These are phyloP conservation scores for Chlamydomonas incerta DNA, from an alignment of 139 green algal species.

Conservation along the genomic window DNA sequence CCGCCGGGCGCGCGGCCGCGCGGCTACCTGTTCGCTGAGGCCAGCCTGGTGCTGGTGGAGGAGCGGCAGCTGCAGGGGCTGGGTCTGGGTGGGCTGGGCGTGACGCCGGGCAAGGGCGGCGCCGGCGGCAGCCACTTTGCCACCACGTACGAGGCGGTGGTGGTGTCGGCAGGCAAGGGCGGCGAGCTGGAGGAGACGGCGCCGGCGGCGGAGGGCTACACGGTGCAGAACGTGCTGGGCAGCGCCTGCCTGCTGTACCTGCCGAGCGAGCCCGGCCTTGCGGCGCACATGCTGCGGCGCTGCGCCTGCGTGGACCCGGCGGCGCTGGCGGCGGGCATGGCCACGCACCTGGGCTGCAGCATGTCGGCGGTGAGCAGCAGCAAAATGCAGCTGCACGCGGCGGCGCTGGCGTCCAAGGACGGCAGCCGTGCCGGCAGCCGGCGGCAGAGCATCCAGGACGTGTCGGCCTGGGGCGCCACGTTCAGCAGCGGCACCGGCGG, in stretches of 20 bases:
- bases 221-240: constrained; percentile 76
- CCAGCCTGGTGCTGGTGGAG: constrained; percentile 82
- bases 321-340: constrained; percentile 18
- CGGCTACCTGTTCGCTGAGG: constrained; percentile 75
- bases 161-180: neutral
- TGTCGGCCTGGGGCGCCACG: neutral
- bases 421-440: neutral
- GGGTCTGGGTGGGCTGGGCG: neutral
- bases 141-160: constrained; percentile 18
- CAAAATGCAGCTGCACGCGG: constrained; percentile 13
- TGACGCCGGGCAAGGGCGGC: neutral
- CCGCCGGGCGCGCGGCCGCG: constrained; percentile 60
- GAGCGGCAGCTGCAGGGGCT: constrained; percentile 53
- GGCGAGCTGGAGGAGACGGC: neutral
- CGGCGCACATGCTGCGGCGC: constrained; percentile 64
- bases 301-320: constrained; percentile 73
- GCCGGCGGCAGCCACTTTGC: neutral
- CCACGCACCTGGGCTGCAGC: constrained; percentile 1
- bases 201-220: constrained; percentile 78
- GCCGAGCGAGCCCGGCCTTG: constrained; percentile 69
- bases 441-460: constrained; percentile 36
- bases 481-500: neutral
- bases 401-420: neutral
- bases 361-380: neutral
- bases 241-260: constrained; percentile 93